Base-by-base conservation (phyloP, 2,329 filamentous ascomycete genomes). In the Nemania sp. region DNA sequence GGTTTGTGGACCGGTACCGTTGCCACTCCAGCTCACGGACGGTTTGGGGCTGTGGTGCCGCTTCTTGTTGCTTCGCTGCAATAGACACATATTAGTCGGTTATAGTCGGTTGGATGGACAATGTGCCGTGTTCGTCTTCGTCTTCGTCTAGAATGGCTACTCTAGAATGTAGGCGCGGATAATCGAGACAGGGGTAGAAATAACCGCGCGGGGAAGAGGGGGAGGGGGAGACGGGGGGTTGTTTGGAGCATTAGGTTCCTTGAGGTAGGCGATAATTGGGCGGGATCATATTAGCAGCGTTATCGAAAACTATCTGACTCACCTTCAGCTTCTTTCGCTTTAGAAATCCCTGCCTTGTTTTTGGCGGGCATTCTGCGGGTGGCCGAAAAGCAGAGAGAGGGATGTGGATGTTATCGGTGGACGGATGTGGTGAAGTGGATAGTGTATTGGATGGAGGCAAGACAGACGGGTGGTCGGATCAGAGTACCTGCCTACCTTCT, bases 1-100 rank as follows among this genome's bases (percentile, higher is more conserved):
- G 86, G 71, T 86, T 86, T 61, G 84, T 85, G 66, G 81, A 79
- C 79, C 83, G 82, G 80, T 83, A 85, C 66, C 81, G 82, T 66
- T 84, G 79, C 65, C 79, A 77, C 70, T 82, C 82, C 59, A 82
- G 83, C 68, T 87, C 83, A 77, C 80, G 79, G 73, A 87, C 75
- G 18, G 86, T 88, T 70, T 80, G 78, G 10, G 82, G 80, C 62
- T 73, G 54, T 27, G 81, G 77, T 59, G 78, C 70, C 51, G 67
- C n/a, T 26, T 51, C 27, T 22, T 67, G 66, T 57, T 68, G 62
- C 52, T 69, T 69, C n/a, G 78, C 73, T 73, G 70, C 63, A 43
- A 35, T 24, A 54, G 20, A 60, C 18, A 59, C 13, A 15, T 4
- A 45, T 45, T 57, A 58, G 59, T 58, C 51, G 55, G 45, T 49